phyloP scores from a whole-genome alignment of 148 eudicot genomes.

The Bassia scoparia region DNA sequence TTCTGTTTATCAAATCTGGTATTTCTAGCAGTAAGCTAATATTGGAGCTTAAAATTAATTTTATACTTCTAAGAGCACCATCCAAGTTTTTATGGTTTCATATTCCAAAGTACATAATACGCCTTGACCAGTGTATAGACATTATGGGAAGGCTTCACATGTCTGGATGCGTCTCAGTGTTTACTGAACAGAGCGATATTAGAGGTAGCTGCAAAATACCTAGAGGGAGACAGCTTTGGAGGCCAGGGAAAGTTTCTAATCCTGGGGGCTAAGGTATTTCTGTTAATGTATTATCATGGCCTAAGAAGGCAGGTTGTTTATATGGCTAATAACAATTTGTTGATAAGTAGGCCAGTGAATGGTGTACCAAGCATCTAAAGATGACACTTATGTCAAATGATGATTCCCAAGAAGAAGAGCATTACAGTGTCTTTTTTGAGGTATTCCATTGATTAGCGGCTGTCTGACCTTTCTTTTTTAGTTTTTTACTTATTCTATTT shows the following conservation, averaged over 20 bases:
- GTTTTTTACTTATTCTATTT: not conserved
- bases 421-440: constrained; percentile 59
- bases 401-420: constrained; percentile 87
- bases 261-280: constrained; percentile 66
- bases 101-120: constrained; percentile 9
- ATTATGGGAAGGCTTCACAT: constrained; percentile 93
- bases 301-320: not conserved
- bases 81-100: not conserved
- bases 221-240: constrained; percentile 50
- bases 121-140: constrained; percentile 62
- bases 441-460: constrained; percentile 28
- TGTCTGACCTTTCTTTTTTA: not conserved
- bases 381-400: constrained; percentile 78
- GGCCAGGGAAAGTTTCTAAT: constrained; percentile 49
- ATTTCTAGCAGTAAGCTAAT: no score
- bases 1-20: not conserved
- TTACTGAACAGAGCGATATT: constrained; percentile 80
- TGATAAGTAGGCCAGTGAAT: constrained; percentile 56
- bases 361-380: constrained; percentile 88
- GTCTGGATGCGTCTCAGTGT: constrained; percentile 90
- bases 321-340: not conserved
- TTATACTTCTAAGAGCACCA: not conserved
- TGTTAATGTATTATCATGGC: constrained; percentile 10
- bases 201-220: constrained; percentile 53
- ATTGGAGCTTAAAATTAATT: not conserved